A percentile compares a stretch with the other conserved stretches of the same genome.
These are phyloP conservation scores for Phlebiopsis gigantea DNA, from an alignment of 768 basidiomycete species.

Conservation along the genomic window DNA sequence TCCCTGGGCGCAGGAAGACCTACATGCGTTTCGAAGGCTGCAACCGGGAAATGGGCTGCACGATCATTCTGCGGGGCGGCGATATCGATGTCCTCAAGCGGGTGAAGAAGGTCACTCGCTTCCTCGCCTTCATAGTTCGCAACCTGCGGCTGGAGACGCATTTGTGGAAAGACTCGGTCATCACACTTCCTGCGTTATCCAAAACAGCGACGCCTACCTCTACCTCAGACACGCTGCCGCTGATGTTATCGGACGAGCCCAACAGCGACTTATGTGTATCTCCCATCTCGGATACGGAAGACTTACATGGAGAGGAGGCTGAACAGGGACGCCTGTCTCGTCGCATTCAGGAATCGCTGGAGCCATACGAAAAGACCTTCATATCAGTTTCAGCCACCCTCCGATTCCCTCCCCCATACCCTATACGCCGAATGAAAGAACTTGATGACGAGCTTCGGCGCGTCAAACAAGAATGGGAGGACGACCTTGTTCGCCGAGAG, in stretches of 20 bases:
- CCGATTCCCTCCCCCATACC: conserved; percentile 88
- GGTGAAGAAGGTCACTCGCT: conserved; percentile 89
- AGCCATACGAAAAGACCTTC: conserved; percentile 80
- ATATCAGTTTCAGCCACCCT: conserved; percentile 93
- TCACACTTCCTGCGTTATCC: conserved; percentile 64
- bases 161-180: conserved; percentile 87
- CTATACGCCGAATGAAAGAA: conserved; percentile 82
- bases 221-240: neutral
- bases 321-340: conserved; percentile 64
- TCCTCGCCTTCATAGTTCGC: conserved; percentile 88
- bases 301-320: conserved; percentile 65
- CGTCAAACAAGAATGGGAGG: conserved; percentile 78
- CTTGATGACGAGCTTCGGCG: conserved; percentile 72
- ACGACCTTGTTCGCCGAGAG: conserved; percentile 75
- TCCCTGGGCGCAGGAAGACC: conserved; percentile 92
- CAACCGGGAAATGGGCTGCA: conserved; percentile 88
- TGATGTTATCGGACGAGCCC: neutral
- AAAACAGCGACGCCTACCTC: conserved; percentile 53
- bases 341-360: conserved; percentile 76
- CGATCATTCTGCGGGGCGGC: conserved; percentile 86
- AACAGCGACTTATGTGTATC: neutral
- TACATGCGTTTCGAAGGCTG: conserved; percentile 99
- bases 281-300: conserved; percentile 17
- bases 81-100: conserved; percentile 74
- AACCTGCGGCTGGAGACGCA: conserved; percentile 92